A percentile compares a stretch with the other conserved stretches of the same genome.
These are phyloP conservation scores for Graphilbum ipis-grandicollis DNA, from an alignment of 2,329 filamentous ascomycete genomes.

Conservation along the genomic window DNA sequence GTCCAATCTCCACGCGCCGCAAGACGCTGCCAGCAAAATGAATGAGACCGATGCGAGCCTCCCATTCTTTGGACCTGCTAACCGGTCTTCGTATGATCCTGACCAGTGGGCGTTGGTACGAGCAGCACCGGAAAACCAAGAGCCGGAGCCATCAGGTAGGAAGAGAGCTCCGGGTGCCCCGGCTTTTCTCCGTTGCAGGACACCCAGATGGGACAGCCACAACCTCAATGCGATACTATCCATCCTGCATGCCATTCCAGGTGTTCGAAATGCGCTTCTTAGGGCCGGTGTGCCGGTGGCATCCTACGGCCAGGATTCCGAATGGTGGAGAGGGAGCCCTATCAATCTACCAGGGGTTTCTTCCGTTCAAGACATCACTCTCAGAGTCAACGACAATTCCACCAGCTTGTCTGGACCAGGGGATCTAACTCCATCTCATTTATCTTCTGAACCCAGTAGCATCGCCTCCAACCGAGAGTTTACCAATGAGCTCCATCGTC, in stretches of 20 bases:
- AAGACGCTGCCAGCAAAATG: conserved; percentile 31
- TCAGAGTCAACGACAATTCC: conserved; percentile 16
- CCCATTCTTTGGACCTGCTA: conserved; percentile 43
- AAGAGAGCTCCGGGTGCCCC: conserved; percentile 26
- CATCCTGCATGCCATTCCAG: conserved; percentile 41
- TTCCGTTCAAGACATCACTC: conserved; percentile 14
- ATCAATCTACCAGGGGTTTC: conserved; percentile 15
- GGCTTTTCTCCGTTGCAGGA: conserved; percentile 30
- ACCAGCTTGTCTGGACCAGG: conserved; percentile 8
- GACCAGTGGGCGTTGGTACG: conserved; percentile 43
- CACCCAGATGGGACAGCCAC: conserved; percentile 16
- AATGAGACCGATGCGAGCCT: conserved; percentile 17
- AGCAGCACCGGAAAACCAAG: conserved; percentile 15
- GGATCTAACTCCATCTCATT: neutral
- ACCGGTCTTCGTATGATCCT: conserved; percentile 33
- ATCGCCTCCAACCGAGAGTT: conserved; percentile 22
- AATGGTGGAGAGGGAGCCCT: conserved; percentile 43
- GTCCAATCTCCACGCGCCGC: conserved; percentile 26
- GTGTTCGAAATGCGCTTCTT: conserved; percentile 37
- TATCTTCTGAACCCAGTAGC: neutral
- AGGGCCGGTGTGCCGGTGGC: conserved; percentile 20
- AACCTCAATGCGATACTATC: conserved; percentile 37
- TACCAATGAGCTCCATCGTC: conserved; percentile 38
- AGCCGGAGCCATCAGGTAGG: conserved; percentile 24
- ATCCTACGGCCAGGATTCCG: conserved; percentile 35